Evolutionary conservation across 768 basidiomycete species (phyloP).

Genomic region (Porphyrellus cyaneotinctus): DNA sequence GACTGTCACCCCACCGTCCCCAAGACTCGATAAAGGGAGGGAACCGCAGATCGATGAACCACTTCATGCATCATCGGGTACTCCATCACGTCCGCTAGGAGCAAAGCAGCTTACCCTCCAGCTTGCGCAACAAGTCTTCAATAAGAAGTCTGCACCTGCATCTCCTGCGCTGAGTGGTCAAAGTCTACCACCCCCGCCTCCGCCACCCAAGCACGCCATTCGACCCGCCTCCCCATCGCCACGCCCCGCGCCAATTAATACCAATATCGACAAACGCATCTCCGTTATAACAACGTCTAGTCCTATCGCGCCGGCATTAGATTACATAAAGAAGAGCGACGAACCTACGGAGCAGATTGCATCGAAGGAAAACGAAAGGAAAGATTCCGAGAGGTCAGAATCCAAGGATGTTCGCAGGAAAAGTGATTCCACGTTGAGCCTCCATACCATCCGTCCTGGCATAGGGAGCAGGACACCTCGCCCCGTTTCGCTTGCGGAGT

Average conservation of each 20-base stretch:
- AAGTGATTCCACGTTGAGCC: slow-evolving; percentile 79
- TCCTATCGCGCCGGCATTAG: slow-evolving; percentile 56
- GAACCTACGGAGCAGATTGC: slow-evolving; percentile 26
- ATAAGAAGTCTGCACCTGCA: slow-evolving; percentile 33
- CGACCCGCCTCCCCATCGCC: slow-evolving; percentile 19
- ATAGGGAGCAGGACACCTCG: slow-evolving; percentile 53
- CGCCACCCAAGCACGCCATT: slow-evolving; percentile 36
- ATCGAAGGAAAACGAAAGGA: slow-evolving; percentile 27
- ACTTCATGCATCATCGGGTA: slow-evolving; percentile 6
- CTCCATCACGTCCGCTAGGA: slow-evolving; percentile 23
- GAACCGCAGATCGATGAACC: slow-evolving; percentile 20
- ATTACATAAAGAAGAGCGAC: slow-evolving; percentile 45
- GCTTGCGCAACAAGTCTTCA: slow-evolving; percentile 47
- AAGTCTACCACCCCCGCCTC: slow-evolving; percentile 33
- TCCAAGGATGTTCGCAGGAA: slow-evolving; percentile 73
- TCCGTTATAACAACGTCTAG: slow-evolving; percentile 53
- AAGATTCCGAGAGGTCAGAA: slow-evolving; percentile 35
- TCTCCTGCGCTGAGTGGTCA: slow-evolving; percentile 31
- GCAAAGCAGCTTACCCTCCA: slow-evolving; percentile 37
- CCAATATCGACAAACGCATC: slow-evolving; percentile 36
- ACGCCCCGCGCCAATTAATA: slow-evolving; percentile 20
- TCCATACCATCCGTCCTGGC: slow-evolving; percentile 61
- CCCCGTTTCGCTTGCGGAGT: slow-evolving; percentile 76
- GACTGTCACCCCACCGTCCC: slow-evolving; percentile 14
- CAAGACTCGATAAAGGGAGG: slow-evolving; percentile 21